A percentile compares a stretch with the other conserved stretches of the same genome.
Conservation (phyloP, 2,329 filamentous ascomycete species). For the Phialocephala subalpina region DNA sequence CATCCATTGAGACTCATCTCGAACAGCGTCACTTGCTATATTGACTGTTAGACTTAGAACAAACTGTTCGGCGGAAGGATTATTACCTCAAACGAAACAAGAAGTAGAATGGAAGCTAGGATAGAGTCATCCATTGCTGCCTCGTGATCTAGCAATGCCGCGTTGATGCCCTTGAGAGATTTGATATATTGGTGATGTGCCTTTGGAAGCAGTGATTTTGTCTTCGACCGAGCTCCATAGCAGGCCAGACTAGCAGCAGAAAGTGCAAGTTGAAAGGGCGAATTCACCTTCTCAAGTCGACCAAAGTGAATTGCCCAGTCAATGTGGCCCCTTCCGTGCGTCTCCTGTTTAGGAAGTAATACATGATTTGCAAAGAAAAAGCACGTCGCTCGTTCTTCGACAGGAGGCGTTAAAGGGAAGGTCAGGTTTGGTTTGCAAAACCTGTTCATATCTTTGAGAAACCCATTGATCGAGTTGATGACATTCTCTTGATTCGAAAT, state of each 20-base stretch:
- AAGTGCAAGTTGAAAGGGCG: slow-evolving; percentile 50
- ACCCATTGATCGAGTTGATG: background rate
- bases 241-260: slow-evolving; percentile 64
- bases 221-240: slow-evolving; percentile 55
- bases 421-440: background rate
- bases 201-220: slow-evolving; percentile 42
- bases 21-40: slow-evolving; percentile 55
- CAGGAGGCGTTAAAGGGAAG: background rate
- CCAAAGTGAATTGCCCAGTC: background rate
- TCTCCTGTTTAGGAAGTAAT: background rate
- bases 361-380: background rate
- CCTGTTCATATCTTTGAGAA: background rate
- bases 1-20: slow-evolving; percentile 63
- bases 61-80: background rate
- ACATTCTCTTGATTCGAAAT: background rate
- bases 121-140: slow-evolving; percentile 59
- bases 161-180: slow-evolving; percentile 58
- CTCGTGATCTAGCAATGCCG: slow-evolving; percentile 57
- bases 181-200: slow-evolving; percentile 59
- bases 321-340: background rate
- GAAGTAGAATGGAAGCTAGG: slow-evolving; percentile 62
- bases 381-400: background rate
- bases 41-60: slow-evolving; percentile 43
- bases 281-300: background rate
- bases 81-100: slow-evolving; percentile 58